Percentiles rank a stretch among this genome's conserved stretches.
Conservation (phyloP, 2,329 filamentous ascomycete species). For the Penicillium glabrum region DNA sequence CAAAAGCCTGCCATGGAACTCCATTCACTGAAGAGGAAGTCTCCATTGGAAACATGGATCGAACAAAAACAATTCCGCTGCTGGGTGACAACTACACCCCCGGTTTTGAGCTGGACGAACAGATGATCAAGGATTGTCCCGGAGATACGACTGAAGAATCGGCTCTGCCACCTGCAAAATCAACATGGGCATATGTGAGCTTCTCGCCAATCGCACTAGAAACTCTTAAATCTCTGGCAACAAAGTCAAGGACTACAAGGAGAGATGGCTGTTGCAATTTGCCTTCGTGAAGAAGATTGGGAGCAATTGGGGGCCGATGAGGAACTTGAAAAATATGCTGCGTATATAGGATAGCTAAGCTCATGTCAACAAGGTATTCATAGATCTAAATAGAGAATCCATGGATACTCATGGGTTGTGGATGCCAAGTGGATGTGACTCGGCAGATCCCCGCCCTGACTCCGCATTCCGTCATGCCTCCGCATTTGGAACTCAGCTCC, state of each 20-base stretch:
- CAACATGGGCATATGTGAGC: no score
- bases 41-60: no score
- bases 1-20: no score
- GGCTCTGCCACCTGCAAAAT: no score
- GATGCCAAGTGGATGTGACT: not conserved
- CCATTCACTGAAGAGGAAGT: no score
- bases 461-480: constrained; percentile 21
- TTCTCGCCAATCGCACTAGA: no score
- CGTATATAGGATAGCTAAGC: constrained; percentile 32
- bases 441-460: constrained; percentile 1
- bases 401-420: not conserved
- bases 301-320: constrained; percentile 44
- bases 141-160: no score
- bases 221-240: no score
- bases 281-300: constrained; percentile 52
- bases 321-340: constrained; percentile 43
- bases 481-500: constrained; percentile 15
- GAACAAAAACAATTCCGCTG: no score
- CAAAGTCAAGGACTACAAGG: constrained; percentile 31
- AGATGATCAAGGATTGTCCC: no score
- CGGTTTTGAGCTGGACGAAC: no score
- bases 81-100: no score
- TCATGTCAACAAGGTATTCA: not conserved
- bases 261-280: constrained; percentile 47
- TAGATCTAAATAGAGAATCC: not conserved